Percentiles rank a stretch among this genome's conserved stretches.
These are phyloP conservation scores for Hemileia vastatrix DNA, from an alignment of 1,284 basidiomycete species.

Conservation along the genomic window DNA sequence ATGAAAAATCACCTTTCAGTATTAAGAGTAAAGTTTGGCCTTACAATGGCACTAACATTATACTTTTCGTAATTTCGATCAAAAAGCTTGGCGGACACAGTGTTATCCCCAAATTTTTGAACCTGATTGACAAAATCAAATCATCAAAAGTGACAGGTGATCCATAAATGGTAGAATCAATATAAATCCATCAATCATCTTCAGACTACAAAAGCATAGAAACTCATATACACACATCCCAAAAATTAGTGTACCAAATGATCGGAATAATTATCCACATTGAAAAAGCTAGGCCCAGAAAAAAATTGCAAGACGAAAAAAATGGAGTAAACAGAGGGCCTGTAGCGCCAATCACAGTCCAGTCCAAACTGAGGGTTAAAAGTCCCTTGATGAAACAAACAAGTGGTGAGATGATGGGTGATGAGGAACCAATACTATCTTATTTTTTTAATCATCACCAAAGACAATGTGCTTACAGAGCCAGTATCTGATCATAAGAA, in stretches of 20 bases:
- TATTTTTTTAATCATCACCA: too few species aligned
- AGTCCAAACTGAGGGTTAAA: constrained; percentile 14
- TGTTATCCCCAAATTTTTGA: constrained; percentile 21
- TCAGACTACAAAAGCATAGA: too few species aligned
- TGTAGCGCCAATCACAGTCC: constrained; percentile 22
- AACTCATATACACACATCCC: constrained; percentile 19
- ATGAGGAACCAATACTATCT: too few species aligned
- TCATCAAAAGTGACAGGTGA: not conserved
- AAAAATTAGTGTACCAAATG: constrained; percentile 21
- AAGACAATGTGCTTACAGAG: constrained; percentile 10
- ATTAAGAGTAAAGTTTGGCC: constrained; percentile 16
- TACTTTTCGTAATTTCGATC: constrained; percentile 17
- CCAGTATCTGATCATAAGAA: constrained; percentile 6
- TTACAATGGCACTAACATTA: constrained; percentile 19
- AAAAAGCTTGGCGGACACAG: constrained; percentile 15
- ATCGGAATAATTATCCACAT: constrained; percentile 21
- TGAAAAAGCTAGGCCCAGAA: constrained; percentile 4
- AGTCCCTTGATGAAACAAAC: constrained; percentile 7
- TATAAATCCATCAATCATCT: too few species aligned
- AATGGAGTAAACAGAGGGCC: constrained; percentile 20
- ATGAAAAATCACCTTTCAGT: constrained; percentile 4
- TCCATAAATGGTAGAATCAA: not conserved
- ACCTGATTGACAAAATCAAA: not conserved
- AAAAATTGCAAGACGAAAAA: constrained; percentile 17
- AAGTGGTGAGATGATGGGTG: not conserved